Evolutionary conservation across 495 filamentous ascomycete species (phyloP), one percentile per base, ranked within the genome.

Genomic region (Hyphodiscus hymeniophilus): DNA sequence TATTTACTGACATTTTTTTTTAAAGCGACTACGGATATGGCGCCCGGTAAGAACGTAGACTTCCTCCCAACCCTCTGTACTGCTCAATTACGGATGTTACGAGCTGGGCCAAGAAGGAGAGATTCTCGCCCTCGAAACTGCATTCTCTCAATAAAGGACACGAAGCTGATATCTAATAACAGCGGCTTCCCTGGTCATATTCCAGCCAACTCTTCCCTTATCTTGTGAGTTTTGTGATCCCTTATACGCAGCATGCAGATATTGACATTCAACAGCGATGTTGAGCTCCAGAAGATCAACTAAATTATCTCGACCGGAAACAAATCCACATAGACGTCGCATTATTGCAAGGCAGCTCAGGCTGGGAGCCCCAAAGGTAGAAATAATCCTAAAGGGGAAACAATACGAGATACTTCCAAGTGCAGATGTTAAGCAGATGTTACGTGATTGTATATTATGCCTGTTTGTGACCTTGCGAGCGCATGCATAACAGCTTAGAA

Each of bases 1-100:
- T 38, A 15, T 20, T 15, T 38, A 17, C 21, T 38, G 15, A 39
- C 28, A 41, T 12, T 31, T n/a, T 33, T 47, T 59, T 60, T 12
- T 42, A n/a, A 26, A 90, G 87, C 61, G 84, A 88, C 66, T 90
- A 73, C 56, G 88, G 73, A 45, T 94, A 94, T 58, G 88, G 87
- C 32, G 57, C 73, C n/a, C 61, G 70, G 85, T 88, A 73, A 64
- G 80, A 60, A 54, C 4, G 45, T 46, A 8, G 17, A 15, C 8
- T 13, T 22, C 35, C 18, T 38, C 34, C n/a, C 13, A 24, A 20
- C 3, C 23, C 13, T 35, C 18, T 35, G 42, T 15, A 20, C 15
- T 42, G 18, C 26, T 5, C 16, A 7, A 5, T 22, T 3, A 18
- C 22, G 12, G 20, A 35, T 33, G 15, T 24, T 24, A 10, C 21